Evolutionary conservation across 805 yeast species (phyloP).

Genomic region (Metschnikowia chrysomelidarum): DNA sequence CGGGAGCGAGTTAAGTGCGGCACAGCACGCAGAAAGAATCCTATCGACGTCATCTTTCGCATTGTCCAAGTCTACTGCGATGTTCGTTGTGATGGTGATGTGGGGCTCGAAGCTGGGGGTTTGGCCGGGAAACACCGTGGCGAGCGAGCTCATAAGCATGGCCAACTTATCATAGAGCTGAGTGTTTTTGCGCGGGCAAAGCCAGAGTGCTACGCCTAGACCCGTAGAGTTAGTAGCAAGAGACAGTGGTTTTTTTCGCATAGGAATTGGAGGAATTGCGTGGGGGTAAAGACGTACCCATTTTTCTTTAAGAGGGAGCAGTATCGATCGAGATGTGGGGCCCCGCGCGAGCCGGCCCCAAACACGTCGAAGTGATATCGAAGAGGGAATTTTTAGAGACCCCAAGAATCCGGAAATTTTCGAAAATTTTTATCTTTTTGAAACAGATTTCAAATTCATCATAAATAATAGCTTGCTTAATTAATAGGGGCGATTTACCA

Average conservation of each 20-base stretch:
- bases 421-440: too few species aligned
- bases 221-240: conserved; percentile 12
- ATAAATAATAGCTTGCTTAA: too few species aligned
- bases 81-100: conserved; percentile 67
- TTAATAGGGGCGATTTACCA: too few species aligned
- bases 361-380: too few species aligned
- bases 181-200: conserved; percentile 59
- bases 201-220: conserved; percentile 66
- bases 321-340: too few species aligned
- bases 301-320: too few species aligned
- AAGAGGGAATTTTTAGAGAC: too few species aligned
- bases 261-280: neutral
- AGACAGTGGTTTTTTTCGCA: neutral
- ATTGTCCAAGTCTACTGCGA: conserved; percentile 42
- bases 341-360: too few species aligned
- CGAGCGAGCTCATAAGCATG: conserved; percentile 61
- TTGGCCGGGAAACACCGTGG: conserved; percentile 65
- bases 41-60: conserved; percentile 54
- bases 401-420: too few species aligned
- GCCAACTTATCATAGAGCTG: conserved; percentile 54
- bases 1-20: conserved; percentile 48
- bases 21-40: conserved; percentile 55
- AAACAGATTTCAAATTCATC: too few species aligned
- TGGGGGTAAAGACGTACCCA: conserved; percentile 17
- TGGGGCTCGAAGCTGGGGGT: conserved; percentile 74